Evolutionary conservation across 331 rosid genomes (phyloP), one percentile per base, ranked within the genome.

Genomic region (Malus hybrid): DNA sequence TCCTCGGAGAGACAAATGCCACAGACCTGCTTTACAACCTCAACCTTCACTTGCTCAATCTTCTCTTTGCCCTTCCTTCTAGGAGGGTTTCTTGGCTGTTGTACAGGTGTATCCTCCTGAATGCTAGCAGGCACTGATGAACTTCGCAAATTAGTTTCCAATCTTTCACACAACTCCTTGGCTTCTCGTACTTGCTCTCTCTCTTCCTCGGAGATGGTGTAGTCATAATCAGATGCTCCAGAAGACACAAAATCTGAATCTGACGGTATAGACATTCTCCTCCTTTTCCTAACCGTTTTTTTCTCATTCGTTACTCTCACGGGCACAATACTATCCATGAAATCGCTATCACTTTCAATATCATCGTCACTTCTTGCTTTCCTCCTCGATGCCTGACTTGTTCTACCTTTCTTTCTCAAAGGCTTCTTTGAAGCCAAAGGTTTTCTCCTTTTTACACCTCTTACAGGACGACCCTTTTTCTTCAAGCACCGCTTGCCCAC

Each of bases 141-240:
- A 74, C 85, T 88, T 82, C 89, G 83, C 80, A 75, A 71, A 82
- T 83, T 88, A 56, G 73, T 79, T 80, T 82, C 79, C 74, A 81
- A 76, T 59, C 24, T 69, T 78, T 80, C 86, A 78, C 88, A 87
- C 79, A 90, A 83, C 85, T 80, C 80, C 83, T 62, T 74, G 36
- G 98, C 97, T 90, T 95, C 99, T 86, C 93, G 85, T 70, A 95
- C 86, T 82, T 92, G 99, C 81, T 92, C 96, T 76, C 96, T 95
- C 83, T 95, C 99, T 84, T 95, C 99, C 86, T 95, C 99, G 12
- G 99, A 95, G 67, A 95, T 82, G 59, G 96, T 90, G 82, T 81
- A 95, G 42, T 90, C 93, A 81, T 61, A 79, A 74, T 90, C 97
- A 56, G 96, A 86, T 79, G 86, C 80, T 48, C 88, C 88, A 66